Evolutionary conservation across 2,329 filamentous ascomycete genomes (phyloP).

Genomic region (Aspergillus sp.): DNA sequence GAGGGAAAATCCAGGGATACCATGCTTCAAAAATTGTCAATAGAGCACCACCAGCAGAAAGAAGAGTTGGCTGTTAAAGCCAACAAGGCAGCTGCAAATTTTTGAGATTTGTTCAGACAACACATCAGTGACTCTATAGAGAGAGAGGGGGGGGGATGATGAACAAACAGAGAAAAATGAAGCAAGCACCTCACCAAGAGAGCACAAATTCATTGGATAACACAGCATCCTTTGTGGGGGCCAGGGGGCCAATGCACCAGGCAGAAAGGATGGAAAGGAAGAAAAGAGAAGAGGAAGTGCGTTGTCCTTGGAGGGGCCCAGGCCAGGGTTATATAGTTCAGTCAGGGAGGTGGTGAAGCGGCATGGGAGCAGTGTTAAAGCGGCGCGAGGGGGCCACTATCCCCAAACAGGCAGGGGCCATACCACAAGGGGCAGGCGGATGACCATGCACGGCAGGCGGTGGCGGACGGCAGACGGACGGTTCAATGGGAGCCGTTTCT

Average conservation of each 20-base stretch:
- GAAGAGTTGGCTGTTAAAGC: not conserved
- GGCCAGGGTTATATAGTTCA: constrained; percentile 9
- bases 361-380: constrained; percentile 6
- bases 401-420: constrained; percentile 3
- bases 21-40: not conserved
- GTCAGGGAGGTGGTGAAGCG: constrained; percentile 4
- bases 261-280: not conserved
- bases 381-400: constrained; percentile 4
- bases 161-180: not conserved
- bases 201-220: not conserved
- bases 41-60: not conserved
- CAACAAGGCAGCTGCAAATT: not conserved
- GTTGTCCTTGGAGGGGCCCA: constrained; percentile 3
- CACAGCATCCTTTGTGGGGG: not conserved
- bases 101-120: not conserved
- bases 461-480: constrained; percentile 3
- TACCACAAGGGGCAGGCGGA: constrained; percentile 2
- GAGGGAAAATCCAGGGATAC: not conserved
- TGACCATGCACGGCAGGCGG: constrained; percentile 3
- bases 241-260: constrained; percentile 3
- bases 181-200: not conserved
- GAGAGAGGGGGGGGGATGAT: not conserved
- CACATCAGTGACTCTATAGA: not conserved
- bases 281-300: constrained; percentile 5
- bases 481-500: too few relatives aligned